Base-by-base conservation (phyloP, 1,139 yeast species). In the Meyerozyma smithsonii region DNA sequence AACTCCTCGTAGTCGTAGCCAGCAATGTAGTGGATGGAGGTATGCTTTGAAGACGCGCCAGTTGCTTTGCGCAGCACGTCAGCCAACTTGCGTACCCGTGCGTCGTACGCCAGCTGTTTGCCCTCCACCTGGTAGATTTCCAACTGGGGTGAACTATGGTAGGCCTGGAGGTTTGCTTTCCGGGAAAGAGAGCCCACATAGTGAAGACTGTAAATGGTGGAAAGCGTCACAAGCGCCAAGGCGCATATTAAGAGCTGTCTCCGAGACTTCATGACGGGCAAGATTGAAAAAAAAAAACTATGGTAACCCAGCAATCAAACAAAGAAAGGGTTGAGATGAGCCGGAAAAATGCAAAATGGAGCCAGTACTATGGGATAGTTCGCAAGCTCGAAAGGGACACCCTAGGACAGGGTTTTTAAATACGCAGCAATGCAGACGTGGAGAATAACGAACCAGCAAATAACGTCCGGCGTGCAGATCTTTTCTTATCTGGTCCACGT, bases 191-290 rank as follows among this genome's bases (percentile, higher is more conserved):
- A 28, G 11, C 32, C 11, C 34, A 17, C 34, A 17, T 16, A 30
- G n/a, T 14, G 34, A n/a, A 30, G 21, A 30, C 34, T 30, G 21
- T 30, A 30, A 21, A 30, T 30, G n/a, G 34, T 30, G 15, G 34
- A 16, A n/a, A 30, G 10, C 6, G 34, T 5, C 20, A 30, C 34
- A n/a, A 30, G 21, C 10, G 16, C 34, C 12, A 30, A 4, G 21
- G 34, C 34, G 12, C 34, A 30, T 21, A 30, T 21, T n/a, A 30
- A 18, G 12, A 30, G 12, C 12, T 30, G 34, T 14, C 34, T 16
- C 8, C 34, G 34, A 21, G 34, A 15, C 21, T 30, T 30, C 21
- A 30, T 17, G 23, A n/a, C 10, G 8, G 16, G 18, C 12, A 15
- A n/a, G 14, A 8, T 25, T 8, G 28, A 8, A 25, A n/a, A n/a